Evolutionary conservation across 805 yeast species (phyloP).

Genomic region (Nakazawaea populi): DNA sequence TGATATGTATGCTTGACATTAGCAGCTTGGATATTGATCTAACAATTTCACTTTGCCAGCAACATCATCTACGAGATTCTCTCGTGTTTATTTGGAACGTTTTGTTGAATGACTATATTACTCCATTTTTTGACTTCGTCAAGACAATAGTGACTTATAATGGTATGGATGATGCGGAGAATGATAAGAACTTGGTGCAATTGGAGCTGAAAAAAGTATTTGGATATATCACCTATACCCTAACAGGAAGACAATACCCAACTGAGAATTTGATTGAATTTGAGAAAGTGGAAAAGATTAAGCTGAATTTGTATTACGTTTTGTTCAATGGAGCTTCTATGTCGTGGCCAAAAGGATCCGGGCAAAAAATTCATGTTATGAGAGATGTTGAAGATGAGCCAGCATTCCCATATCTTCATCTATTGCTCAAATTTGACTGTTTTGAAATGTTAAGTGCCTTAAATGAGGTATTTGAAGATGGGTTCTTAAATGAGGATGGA

Average conservation of each 20-base stretch:
- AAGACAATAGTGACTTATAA: conserved; percentile 13
- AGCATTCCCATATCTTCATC: conserved; percentile 65
- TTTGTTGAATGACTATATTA: conserved; percentile 60
- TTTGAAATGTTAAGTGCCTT: conserved; percentile 59
- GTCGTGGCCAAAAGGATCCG: conserved; percentile 36
- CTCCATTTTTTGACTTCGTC: conserved; percentile 64
- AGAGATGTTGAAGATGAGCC: conserved; percentile 32
- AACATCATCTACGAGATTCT: conserved; percentile 54
- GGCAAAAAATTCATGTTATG: conserved; percentile 25
- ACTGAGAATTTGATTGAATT: conserved; percentile 44
- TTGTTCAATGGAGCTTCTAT: conserved; percentile 54
- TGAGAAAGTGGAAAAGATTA: conserved; percentile 32
- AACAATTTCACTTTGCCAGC: conserved; percentile 56
- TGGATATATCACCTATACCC: conserved; percentile 59
- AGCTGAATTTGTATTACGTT: conserved; percentile 45
- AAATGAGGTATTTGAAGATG: conserved; percentile 81
- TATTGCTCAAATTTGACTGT: conserved; percentile 50
- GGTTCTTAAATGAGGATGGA: conserved; percentile 59
- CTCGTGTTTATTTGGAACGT: conserved; percentile 66
- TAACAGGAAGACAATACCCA: conserved; percentile 81
- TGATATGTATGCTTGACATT: conserved; percentile 66
- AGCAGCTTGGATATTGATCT: conserved; percentile 70
- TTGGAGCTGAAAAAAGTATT: conserved; percentile 27
- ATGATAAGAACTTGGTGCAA: conserved; percentile 6
- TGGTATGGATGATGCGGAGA: conserved; percentile 11